Evolutionary conservation across 805 yeast genomes (phyloP), one percentile per base, ranked within the genome.

Genomic region (Ascoidea rubescens): DNA sequence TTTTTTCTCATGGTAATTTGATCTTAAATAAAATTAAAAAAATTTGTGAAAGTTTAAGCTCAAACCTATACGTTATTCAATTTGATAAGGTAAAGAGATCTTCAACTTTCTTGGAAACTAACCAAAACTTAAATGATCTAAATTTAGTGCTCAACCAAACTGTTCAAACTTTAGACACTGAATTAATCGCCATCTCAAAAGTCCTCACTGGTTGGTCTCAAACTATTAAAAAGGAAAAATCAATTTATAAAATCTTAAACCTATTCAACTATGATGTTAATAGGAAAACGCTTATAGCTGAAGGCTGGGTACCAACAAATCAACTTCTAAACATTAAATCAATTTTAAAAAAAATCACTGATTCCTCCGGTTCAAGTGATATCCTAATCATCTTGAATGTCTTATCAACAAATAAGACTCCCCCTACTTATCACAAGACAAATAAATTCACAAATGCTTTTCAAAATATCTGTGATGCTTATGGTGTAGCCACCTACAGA

Each of bases 391-490:
- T 79, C 43, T 68, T 80, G 30, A 82, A 83, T 62, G 78, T 79
- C 28, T 64, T 86, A 52, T 68, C 74, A 49, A 85, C 91, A 0
- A 79, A 78, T 53, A 76, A 78, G 61, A 76, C 78, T 5, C 89
- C 88, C 12, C 88, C 86, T 48, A 83, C 89, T 1, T 83, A 68
- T 68, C 87, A 82, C 61, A 77, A 76, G 55, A 75, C 82, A 8
- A 84, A 82, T 65, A 82, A 82, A 63, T 79, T 84, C 58, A 83
- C 89, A 4, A 70, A 64, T 7, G 87, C 84, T 0, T 83, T 78
- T 69, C 90, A 84, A 64, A 71, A 72, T 57, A 83, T 84, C 57
- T 77, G 79, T 59, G 89, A 83, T 64, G 84, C 87, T n/a, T 84
- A 83, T 59, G 89, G 89, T 60, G 74, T 82, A 52, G 87, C 88